Evolutionary conservation across 1,284 basidiomycete species (phyloP), one percentile per base, ranked within the genome.

Genomic region (Irpex lacteus): DNA sequence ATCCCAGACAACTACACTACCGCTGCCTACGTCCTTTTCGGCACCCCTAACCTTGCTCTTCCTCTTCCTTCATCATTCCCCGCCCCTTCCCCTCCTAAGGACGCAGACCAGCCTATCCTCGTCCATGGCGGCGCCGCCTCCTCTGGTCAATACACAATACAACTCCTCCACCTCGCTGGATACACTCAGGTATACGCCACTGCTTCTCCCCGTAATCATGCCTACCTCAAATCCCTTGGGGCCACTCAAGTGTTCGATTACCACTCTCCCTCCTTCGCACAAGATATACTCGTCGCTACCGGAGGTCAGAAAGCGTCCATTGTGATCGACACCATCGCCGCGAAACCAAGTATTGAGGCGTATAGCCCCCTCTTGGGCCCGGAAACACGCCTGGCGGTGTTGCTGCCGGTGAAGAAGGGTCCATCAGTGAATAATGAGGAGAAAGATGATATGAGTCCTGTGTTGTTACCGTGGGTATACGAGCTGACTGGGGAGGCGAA

Each of bases 91-190:
- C 60, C 74, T 2, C 52, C 82, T 9, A 70, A 75, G 26, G 70
- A 75, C 9, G 72, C 77, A 2, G 63, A 71, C 11, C 70, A 69
- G 1, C 77, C 83, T 1, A 81, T 85, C 60, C 75, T 85, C 6
- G 73, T 89, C 19, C 88, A 84, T 64, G 84, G 86, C 60, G 82
- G 81, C n/a, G 84, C 86, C 9, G 76, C 85, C 5, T 84, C 82
- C n/a, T 71, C 81, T 1, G 86, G 85, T 3, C 81, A 85, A 65
- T 85, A 84, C 66, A 74, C 78, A 15, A 69, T 87, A 55, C 86
- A 87, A 70, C 75, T 87, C 21, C 78, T 87, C 58, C 77, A 76
- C 55, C 71, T 80, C 32, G 79, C 83, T 1, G 84, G 85, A 0
- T 87, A 85, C 76, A 82, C 71, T 49, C 81, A 78, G 50, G 76